phyloP scores from a whole-genome alignment of 495 filamentous ascomycete genomes.

The Mycothermus thermophilus region DNA sequence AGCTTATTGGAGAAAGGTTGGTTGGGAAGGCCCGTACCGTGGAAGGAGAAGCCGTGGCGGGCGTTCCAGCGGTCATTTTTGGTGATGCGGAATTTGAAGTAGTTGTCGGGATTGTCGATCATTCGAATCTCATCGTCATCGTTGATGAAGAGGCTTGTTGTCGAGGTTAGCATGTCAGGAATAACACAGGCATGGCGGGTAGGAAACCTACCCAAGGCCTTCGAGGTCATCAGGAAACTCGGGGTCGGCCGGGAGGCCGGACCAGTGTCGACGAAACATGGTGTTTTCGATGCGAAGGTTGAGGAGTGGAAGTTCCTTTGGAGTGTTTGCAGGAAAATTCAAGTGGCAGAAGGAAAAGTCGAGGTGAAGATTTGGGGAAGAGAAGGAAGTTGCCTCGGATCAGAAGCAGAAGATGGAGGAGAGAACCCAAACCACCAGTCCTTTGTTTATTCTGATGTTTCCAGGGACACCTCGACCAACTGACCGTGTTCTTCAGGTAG shows the following conservation, averaged over 20 bases:
- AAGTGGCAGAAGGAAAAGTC: neutral
- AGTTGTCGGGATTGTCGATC: slow-evolving; percentile 47
- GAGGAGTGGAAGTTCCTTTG: neutral
- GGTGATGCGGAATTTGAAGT: slow-evolving; percentile 59
- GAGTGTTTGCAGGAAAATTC: neutral
- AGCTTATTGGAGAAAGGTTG: neutral
- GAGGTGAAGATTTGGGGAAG: neutral
- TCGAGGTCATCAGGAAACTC: slow-evolving; percentile 47
- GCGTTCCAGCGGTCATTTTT: slow-evolving; percentile 60
- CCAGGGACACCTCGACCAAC: no score
- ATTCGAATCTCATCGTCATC: slow-evolving; percentile 56
- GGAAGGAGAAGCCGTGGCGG: slow-evolving; percentile 52
- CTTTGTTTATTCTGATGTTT: no score
- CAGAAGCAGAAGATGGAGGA: neutral
- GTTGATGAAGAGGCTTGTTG: slow-evolving; percentile 53
- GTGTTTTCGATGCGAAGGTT: neutral
- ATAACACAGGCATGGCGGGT: neutral
- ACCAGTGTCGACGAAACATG: slow-evolving; percentile 57
- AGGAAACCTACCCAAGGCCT: slow-evolving; percentile 49
- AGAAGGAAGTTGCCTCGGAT: neutral
- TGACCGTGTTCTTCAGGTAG: no score
- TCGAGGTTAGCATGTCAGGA: slow-evolving; percentile 3
- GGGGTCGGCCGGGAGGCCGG: slow-evolving; percentile 57
- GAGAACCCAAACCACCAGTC: neutral
- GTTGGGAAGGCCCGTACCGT: slow-evolving; percentile 34